Evolutionary conservation across 176 grass and related monocot species (phyloP), one percentile per base, ranked within the genome.

Genomic region (Aegilops umbellulata): DNA sequence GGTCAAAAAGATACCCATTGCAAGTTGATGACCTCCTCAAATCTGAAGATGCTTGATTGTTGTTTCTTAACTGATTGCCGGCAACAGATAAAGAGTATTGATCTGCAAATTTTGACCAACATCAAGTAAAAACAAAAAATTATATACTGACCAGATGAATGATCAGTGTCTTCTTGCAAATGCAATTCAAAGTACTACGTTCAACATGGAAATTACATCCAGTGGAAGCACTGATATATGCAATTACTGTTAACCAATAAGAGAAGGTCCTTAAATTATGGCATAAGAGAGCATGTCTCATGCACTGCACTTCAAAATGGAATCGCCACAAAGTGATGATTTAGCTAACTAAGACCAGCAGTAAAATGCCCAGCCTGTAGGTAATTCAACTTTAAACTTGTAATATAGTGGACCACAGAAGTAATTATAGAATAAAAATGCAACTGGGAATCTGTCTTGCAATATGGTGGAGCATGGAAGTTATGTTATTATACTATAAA

Each of bases 1-100:
- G 35, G 17, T 35, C 53, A 19, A 77, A 86, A 63, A 93, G 15
- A 90, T 96, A 99, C 97, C 89, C 88, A 74, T 90, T 91, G 66
- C 75, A 88, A 88, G 74, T 78, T 46, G 80, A 91, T 49, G 78
- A 64, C 79, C 79, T 90, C 61, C 35, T 86, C 53, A 82, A 87
- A 86, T 83, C 76, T 27, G 86, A 77, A 92, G 89, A 70, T 13
- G 39, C 70, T 65, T 84, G 74, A 84, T 74, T 67, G 24, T 14
- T 82, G n/a, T 87, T 80, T 80, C 76, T 91, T 83, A 80, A 78
- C 71, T 90, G 84, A 53, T 87, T 79, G 57, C 77, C 44, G 39
- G 79, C 55, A 83, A 74, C 42, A 87, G 31, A 24, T 55, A 67
- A 31, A 24, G 90, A 38, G 70, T 94, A 80, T 73, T 68, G 79